Evolutionary conservation across 805 yeast species (phyloP).

Genomic region (Yarrowia sp.): DNA sequence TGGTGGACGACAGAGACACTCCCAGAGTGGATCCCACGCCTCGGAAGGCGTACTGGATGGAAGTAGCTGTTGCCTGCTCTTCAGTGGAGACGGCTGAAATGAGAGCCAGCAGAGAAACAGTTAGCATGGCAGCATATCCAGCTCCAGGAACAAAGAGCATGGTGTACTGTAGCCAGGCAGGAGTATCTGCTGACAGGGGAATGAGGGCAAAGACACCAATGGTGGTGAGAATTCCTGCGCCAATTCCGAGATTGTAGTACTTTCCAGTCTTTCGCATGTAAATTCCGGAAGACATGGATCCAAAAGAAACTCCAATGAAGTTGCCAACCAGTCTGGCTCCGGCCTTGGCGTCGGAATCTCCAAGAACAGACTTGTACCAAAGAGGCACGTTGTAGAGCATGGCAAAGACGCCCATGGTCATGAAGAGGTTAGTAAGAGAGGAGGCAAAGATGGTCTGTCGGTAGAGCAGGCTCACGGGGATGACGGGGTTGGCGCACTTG

Average conservation of each 20-base stretch:
- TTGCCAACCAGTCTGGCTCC: constrained; percentile 52
- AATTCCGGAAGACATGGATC: constrained; percentile 64
- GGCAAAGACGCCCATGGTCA: constrained; percentile 64
- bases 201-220: constrained; percentile 47
- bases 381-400: constrained; percentile 69
- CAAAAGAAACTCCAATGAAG: constrained; percentile 63
- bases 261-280: constrained; percentile 66
- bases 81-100: constrained; percentile 68
- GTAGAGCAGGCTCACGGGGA: constrained; percentile 42
- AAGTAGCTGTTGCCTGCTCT: constrained; percentile 80
- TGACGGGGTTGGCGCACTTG: constrained; percentile 40
- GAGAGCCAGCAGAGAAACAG: constrained; percentile 68
- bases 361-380: constrained; percentile 54
- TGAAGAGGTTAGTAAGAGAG: constrained; percentile 65
- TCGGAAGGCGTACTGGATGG: constrained; percentile 84
- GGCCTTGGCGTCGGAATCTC: constrained; percentile 51
- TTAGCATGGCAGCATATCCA: constrained; percentile 64
- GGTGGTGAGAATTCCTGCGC: constrained; percentile 44
- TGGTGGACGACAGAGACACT: constrained; percentile 63
- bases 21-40: constrained; percentile 86
- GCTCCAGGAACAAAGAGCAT: constrained; percentile 55
- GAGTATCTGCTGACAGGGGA: constrained; percentile 30
- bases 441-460: constrained; percentile 58
- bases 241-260: constrained; percentile 50
- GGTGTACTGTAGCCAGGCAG: constrained; percentile 42